Base-by-base conservation (phyloP, 2,329 filamentous ascomycete species). In the Falciphora oryzae region DNA sequence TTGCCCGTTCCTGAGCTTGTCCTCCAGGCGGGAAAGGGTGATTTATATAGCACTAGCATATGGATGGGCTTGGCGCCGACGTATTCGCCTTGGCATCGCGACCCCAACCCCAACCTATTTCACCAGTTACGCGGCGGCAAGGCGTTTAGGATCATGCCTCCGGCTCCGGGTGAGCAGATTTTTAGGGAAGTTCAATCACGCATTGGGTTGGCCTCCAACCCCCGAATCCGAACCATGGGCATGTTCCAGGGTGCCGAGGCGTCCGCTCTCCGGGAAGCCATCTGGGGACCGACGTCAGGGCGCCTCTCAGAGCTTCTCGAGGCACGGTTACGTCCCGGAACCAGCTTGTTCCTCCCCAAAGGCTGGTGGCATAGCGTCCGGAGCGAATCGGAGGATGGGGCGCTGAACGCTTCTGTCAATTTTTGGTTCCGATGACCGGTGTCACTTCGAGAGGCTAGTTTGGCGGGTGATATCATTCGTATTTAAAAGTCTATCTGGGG, bases 51-150 rank as follows among this genome's bases (percentile, higher is more conserved):
- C 70, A 89, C 90, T 0, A 96, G 91, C 70, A 80, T 98, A 58
- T 99, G 94, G 94, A 83, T 98, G 16, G 95, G 95, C 0, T 80
- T 89, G 18, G 87, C 92, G 56, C 92, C 92, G 0, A 97, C 93
- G 0, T 93, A 92, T 70, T 97, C 95, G 0, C 93, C 95, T 4
- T 80, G 97, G 3, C 95, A 99, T 75, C 86, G 90, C 64, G 95
- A 99, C 71, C 95, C 95, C 0, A 98, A 98, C 71, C 92, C 92
- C 0, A 99, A 99, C 73, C 71, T 97, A 0, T 97, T 98, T 73
- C 86, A 91, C 59, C 95, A 99, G 75, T 75, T 98, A 16, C 86
- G 85, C 22, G 87, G 91, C 4, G 76, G 73, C 63, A 99, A 99
- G 75, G 74, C 78, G 0, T 80, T 97, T 22, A 83, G 93, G n/a